Base-by-base conservation (phyloP, 2,329 filamentous ascomycete genomes). In the Aspergillus spinulosporus region DNA sequence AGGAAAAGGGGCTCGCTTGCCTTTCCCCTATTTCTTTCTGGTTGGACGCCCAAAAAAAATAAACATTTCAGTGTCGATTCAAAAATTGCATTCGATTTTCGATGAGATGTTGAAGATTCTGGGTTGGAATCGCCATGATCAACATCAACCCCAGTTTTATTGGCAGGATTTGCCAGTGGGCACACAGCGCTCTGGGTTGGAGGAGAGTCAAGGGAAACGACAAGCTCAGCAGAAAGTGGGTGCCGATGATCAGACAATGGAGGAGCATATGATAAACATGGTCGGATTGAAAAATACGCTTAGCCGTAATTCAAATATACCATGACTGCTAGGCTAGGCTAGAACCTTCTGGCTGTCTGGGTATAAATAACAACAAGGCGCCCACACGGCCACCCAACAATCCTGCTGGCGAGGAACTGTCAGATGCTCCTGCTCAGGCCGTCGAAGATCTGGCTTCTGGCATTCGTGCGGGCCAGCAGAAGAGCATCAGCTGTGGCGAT, bases 331-430 rank as follows among this genome's bases (percentile, higher is more conserved):
- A 37, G 11, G 21, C 34, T 37, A 37, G 52, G 52, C 40, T 26
- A 40, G 40, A 51, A 56, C 42, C 12, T 51, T 56, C 40, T 36
- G 48, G 36, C 40, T 34, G 37, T 45, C 12, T 12, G 47, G 42
- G 31, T 60, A 60, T 56, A 58, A 60, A 60, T 56, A 60, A 58
- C 58, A 54, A 53, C 56, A 56, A 54, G 49, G 55, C 31, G 45
- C 32, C 55, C 46, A 48, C 43, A 51, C 46, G 15, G 32, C 34
- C 34, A 37, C 34, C 6, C 39, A 31, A 12, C 44, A 36, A 21
- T 26, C 31, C 29, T 11, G 9, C 44, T 47, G 29, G 44, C 31
- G 44, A 34, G 29, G 14, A 47, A 14, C 44, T 47, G 44, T 47
- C 44, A 47, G 29, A 28, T 45, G 43, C 43, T 32, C 31, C 44